Percentiles rank a stretch among this genome's conserved stretches.
phyloP scores from a whole-genome alignment of 2,329 filamentous ascomycete species.

The Ophiostoma perfectum region DNA sequence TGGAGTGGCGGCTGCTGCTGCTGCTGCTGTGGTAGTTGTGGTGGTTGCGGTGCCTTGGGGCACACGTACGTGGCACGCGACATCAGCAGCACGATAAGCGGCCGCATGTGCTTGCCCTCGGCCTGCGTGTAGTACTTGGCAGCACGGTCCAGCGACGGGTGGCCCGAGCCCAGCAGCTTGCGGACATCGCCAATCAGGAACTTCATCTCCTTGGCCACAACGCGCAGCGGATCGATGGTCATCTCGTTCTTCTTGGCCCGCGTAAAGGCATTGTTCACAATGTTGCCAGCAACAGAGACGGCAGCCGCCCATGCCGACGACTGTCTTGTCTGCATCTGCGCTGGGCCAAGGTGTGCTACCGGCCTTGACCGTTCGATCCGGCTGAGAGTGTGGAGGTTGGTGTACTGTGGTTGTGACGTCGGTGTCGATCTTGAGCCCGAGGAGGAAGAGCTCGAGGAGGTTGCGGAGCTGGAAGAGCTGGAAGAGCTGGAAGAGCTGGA shows the following conservation, averaged over 20 bases:
- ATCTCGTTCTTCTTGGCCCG: conserved; percentile 60
- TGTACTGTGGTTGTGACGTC: background rate
- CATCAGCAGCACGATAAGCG: conserved; percentile 93
- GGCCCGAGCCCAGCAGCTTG: conserved; percentile 86
- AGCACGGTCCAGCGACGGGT: conserved; percentile 88
- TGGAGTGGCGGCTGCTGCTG: conserved; percentile 34
- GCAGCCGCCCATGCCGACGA: conserved; percentile 71
- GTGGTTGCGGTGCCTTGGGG: conserved; percentile 48
- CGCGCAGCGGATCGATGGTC: conserved; percentile 78
- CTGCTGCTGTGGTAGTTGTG: conserved; percentile 30
- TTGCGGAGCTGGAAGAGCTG: background rate
- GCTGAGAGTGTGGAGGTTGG: background rate
- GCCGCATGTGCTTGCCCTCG: conserved; percentile 94
- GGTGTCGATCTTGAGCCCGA: background rate
- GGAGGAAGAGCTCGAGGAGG: background rate
- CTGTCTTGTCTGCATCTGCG: conserved; percentile 13
- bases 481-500: background rate
- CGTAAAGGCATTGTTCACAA: conserved; percentile 63
- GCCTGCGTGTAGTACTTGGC: conserved; percentile 98
- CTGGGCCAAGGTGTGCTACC: background rate
- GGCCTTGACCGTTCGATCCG: conserved; percentile 8
- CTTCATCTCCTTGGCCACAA: conserved; percentile 95
- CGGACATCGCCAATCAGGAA: conserved; percentile 90
- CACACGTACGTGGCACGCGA: conserved; percentile 82
- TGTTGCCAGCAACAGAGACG: conserved; percentile 63